Base-by-base conservation (phyloP, 768 basidiomycete genomes). In the Pleurotus eryngii region DNA sequence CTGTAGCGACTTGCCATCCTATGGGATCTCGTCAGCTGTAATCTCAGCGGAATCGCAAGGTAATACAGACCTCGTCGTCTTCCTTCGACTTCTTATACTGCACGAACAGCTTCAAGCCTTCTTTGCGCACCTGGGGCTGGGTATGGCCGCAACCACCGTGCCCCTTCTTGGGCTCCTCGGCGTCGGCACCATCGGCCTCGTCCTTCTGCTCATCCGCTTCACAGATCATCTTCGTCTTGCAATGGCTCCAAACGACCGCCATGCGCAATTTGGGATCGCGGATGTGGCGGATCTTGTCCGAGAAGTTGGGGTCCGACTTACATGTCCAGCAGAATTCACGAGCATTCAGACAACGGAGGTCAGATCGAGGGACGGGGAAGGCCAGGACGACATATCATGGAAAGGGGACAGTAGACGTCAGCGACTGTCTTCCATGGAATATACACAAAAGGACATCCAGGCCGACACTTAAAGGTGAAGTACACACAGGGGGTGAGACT, bases 101-200 rank as follows among this genome's bases (percentile, higher is more conserved):
- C 20, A 94, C 83, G 65, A 95, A 95, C 24, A 98, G 78, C 74
- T 98, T 98, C 59, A 98, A 71, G 9, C 93, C 97, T 70, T 99
- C 97, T 75, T 95, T 98, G 60, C 97, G 76, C 64, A 98, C 83
- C 51, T 81, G 76, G 0, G 97, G 97, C 70, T 99, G 97, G 24
- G 80, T 71, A 65, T 95, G 92, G 45, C 97, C 97, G 71, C 97
- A 98, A 14, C 97, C 97, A n/a, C 94, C 95, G 60, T 98, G 97
- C 2, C 93, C 92, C 67, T 86, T 90, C 76, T 92, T 92, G 47
- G 83, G 78, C 61, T 92, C 92, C 40, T 85, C 87, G 39, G 73
- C 76, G 12, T 82, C 86, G 35, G 77, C 81, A 15, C 83, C 87
- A 27, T 83, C 89, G 57, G 83, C 86, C 64, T 95, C 94, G 60